A percentile compares a stretch with the other conserved stretches of the same genome.
Conservation (phyloP, 108 stramenopile genomes). For the Heterococcus sp. region DNA sequence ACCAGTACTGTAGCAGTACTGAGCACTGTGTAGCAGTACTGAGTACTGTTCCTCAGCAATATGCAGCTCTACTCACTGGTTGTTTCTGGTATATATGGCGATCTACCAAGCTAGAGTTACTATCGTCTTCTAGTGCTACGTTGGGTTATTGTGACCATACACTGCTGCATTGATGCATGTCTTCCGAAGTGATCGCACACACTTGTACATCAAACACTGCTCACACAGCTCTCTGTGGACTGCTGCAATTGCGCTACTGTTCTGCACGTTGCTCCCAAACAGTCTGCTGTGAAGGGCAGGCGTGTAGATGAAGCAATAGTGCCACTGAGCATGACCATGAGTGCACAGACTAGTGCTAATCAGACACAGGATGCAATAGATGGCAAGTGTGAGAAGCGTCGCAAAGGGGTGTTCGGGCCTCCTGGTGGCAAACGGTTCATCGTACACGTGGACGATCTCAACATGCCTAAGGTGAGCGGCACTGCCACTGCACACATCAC, state of each 20-base stretch:
- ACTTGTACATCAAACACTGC: not conserved
- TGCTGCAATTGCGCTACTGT: not conserved
- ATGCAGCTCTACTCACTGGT: too few species aligned
- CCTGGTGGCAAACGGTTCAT: conserved; percentile 62
- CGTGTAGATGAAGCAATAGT: not conserved
- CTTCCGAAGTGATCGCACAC: too few species aligned
- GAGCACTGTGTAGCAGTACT: not conserved
- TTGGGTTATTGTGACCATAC: too few species aligned
- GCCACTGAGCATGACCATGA: not conserved
- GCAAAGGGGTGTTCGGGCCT: conserved; percentile 67
- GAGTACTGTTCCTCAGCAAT: too few species aligned
- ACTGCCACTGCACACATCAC: too few species aligned
- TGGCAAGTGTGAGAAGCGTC: conserved; percentile 66
- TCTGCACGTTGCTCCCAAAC: too few species aligned
- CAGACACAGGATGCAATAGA: conserved; percentile 67
- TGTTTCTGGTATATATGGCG: too few species aligned
- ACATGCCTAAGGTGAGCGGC: conserved; percentile 68
- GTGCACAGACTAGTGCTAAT: conserved; percentile 32
- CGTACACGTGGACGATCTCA: conserved; percentile 65
- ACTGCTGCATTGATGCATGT: too few species aligned
- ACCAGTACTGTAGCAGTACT: not conserved
- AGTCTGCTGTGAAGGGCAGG: not conserved
- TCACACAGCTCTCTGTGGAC: not conserved
- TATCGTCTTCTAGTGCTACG: too few species aligned
- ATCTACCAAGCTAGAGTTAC: too few species aligned